Evolutionary conservation across 768 basidiomycete genomes (phyloP).

Genomic region (Sporobolomyces phaffii): DNA sequence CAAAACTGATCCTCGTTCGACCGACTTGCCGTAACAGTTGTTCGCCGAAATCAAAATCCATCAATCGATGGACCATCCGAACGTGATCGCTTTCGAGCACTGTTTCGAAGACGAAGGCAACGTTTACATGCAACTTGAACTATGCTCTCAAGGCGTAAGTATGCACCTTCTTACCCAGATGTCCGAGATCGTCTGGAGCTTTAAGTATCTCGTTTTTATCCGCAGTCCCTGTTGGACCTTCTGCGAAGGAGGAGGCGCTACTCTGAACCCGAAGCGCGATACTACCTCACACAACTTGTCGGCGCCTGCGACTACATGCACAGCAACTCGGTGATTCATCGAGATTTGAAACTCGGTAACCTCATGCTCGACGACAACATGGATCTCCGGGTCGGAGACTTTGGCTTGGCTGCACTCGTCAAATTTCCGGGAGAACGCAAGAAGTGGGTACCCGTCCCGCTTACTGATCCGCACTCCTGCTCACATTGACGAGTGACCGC

Average conservation of each 20-base stretch:
- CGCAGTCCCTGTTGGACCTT: slow-evolving; percentile 55
- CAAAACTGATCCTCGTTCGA: no score
- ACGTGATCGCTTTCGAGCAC: slow-evolving; percentile 84
- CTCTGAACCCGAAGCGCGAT: slow-evolving; percentile 85
- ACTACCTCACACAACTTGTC: slow-evolving; percentile 87
- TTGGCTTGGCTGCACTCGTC: slow-evolving; percentile 91
- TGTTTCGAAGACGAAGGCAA: slow-evolving; percentile 94
- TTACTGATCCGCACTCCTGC: not conserved
- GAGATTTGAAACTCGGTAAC: slow-evolving; percentile 94
- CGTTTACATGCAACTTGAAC: slow-evolving; percentile 94
- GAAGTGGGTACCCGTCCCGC: slow-evolving; percentile 54
- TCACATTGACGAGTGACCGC: not conserved
- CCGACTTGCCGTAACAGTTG: no score
- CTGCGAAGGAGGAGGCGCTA: slow-evolving; percentile 47
- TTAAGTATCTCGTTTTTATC: no score
- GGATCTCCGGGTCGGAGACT: slow-evolving; percentile 96
- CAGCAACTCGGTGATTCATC: slow-evolving; percentile 89
- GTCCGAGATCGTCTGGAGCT: no score
- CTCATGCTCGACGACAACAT: slow-evolving; percentile 83
- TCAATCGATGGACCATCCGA: slow-evolving; percentile 78
- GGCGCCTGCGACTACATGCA: slow-evolving; percentile 98
- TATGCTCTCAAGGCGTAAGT: slow-evolving; percentile 72
- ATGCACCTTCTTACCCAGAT: no score
- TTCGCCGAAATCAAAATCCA: slow-evolving; percentile 99
- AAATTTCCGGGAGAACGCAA: slow-evolving; percentile 94